These are phyloP conservation scores for Malbranchea zuffiana DNA, from an alignment of 2,329 filamentous ascomycete genomes.

Conservation along the genomic window DNA sequence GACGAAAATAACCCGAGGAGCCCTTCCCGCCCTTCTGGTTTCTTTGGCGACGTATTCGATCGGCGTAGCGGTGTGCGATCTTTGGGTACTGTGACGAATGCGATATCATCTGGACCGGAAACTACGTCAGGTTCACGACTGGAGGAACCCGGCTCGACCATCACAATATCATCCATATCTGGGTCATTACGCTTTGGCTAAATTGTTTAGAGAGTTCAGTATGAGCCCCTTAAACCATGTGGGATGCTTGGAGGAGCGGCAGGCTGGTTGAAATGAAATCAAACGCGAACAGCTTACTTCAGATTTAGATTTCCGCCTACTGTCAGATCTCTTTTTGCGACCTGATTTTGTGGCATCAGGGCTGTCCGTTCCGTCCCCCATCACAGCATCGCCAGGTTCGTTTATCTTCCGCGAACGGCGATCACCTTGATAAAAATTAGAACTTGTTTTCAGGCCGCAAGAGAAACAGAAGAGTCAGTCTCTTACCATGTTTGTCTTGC, in stretches of 20 bases:
- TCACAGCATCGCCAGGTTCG: slow-evolving; percentile 53
- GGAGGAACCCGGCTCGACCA: slow-evolving; percentile 41
- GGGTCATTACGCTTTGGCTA: slow-evolving; percentile 27
- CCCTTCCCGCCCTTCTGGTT: slow-evolving; percentile 43
- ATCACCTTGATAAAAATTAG: too few species aligned
- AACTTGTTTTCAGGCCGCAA: too few species aligned
- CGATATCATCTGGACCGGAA: slow-evolving; percentile 41
- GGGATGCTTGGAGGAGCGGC: background rate
- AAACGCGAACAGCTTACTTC: slow-evolving; percentile 24
- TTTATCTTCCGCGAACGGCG: too few species aligned
- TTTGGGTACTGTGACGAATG: slow-evolving; percentile 41
- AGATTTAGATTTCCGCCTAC: slow-evolving; percentile 28
- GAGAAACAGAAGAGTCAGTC: slow-evolving; percentile 24
- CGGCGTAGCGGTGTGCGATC: slow-evolving; percentile 48
- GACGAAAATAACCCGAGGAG: slow-evolving; percentile 54
- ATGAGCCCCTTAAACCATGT: slow-evolving; percentile 10
- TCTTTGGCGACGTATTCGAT: slow-evolving; percentile 50
- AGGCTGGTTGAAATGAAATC: background rate
- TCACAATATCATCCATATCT: slow-evolving; percentile 42
- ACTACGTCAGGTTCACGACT: slow-evolving; percentile 36
- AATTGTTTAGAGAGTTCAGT: slow-evolving; percentile 8
- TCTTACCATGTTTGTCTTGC: slow-evolving; percentile 24
- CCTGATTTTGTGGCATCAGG: slow-evolving; percentile 24
- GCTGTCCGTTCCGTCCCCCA: slow-evolving; percentile 44
- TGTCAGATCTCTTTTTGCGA: slow-evolving; percentile 24